Base-by-base conservation (phyloP, 2,329 filamentous ascomycete genomes). In the Fusarium vanettenii region DNA sequence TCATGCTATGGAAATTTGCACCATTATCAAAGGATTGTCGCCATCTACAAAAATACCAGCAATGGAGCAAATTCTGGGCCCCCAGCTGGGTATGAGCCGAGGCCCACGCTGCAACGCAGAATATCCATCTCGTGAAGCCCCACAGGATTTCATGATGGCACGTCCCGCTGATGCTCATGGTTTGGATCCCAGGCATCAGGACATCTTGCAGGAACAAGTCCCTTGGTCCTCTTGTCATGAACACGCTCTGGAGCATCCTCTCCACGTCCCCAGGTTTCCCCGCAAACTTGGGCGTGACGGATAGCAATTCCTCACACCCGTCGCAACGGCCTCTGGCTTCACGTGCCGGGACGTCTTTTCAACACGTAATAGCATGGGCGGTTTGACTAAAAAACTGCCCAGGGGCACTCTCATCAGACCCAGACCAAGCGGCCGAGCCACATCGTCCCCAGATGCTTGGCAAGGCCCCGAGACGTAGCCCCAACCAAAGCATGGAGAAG, bases 231-330 rank as follows among this genome's bases (percentile, higher is more conserved):
- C 48, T 56, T 69, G 57, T 74, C 43, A 60, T 55, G 45, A 60
- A 60, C 39, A 50, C 39, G 27, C 29, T 29, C 35, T 75, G 45
- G 50, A 66, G 60, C 31, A 66, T 67, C 56, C 70, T 69, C 71
- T 75, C 72, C 74, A 75, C 62, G 69, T 66, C 73, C 62, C 76
- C 75, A 79, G 76, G 73, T 74, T 78, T 79, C 76, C 76, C 76
- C 76, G 75, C 76, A 79, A 78, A 78, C 59, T 71, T 63, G 56
- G 55, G 39, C 55, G n/a, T 50, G 39, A 60, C 63, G 60, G 65
- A 70, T 67, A 48, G 61, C 45, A 63, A 56, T 60, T 70, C 48
- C 41, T 65, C 66, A 64, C 59, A 65, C 52, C 66, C 35, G 67
- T 66, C 67, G 41, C 52, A 64, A 50, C 70, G 69, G 60, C 57